A percentile compares a stretch with the other conserved stretches of the same genome.
Evolutionary conservation across 257 asterid species (phyloP).

Genomic region (Asclepias syriaca): DNA sequence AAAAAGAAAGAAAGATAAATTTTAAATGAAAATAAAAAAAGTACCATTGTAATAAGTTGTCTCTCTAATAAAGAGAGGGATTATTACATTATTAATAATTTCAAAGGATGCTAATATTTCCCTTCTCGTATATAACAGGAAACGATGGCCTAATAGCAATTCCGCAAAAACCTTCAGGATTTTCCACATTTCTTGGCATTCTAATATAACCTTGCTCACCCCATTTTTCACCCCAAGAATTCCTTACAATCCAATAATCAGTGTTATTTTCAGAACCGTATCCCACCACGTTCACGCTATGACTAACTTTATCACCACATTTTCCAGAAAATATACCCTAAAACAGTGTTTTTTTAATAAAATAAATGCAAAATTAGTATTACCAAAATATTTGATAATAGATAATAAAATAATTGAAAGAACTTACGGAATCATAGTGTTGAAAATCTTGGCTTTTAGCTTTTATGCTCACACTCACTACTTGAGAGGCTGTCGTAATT

Average conservation of each 20-base stretch:
- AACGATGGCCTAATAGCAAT: constrained; percentile 60
- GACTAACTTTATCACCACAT: constrained; percentile 51
- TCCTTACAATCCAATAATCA: constrained; percentile 68
- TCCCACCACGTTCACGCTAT: constrained; percentile 68
- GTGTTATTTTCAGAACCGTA: constrained; percentile 47
- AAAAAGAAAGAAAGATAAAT: too few relatives aligned
- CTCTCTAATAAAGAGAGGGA: too few relatives aligned
- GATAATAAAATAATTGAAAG: neutral
- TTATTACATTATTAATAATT: too few relatives aligned
- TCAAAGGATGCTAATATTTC: too few relatives aligned
- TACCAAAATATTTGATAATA: too few relatives aligned
- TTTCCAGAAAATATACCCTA: constrained; percentile 66
- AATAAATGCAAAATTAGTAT: neutral
- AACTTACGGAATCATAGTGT: constrained; percentile 26
- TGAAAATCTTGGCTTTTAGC: constrained; percentile 63
- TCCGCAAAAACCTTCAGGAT: constrained; percentile 46
- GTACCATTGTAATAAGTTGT: too few relatives aligned
- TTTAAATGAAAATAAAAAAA: too few relatives aligned
- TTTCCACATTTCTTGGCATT: constrained; percentile 45
- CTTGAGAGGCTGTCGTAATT: constrained; percentile 47
- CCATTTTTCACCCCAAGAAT: constrained; percentile 76
- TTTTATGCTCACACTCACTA: constrained; percentile 55
- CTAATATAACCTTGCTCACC: constrained; percentile 70
- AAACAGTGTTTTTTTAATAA: neutral
- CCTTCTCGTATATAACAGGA: constrained; percentile 38